These are phyloP conservation scores for Phytophthora foliorum DNA, from an alignment of 352 stramenopile species.

Conservation along the genomic window DNA sequence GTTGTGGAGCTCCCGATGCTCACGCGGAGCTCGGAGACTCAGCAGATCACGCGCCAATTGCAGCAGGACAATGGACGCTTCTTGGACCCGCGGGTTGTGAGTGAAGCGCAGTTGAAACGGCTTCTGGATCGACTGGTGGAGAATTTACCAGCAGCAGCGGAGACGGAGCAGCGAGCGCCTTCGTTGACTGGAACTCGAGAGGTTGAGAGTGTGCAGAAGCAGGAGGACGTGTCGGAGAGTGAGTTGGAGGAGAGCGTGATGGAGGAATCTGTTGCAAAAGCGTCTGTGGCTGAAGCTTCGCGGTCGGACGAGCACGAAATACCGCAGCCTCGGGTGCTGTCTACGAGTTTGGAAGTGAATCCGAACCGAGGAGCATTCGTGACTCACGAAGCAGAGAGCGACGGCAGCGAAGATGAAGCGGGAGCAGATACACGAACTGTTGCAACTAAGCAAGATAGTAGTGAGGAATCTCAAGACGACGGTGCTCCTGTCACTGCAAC, in stretches of 20 bases:
- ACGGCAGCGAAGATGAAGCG: conserved; percentile 6
- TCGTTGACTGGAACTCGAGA: conserved; percentile 6
- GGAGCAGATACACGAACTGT: neutral
- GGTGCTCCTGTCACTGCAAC: neutral
- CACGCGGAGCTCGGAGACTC: conserved; percentile 52
- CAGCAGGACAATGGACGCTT: conserved; percentile 77
- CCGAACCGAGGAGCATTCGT: conserved; percentile 30
- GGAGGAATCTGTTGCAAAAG: conserved; percentile 47
- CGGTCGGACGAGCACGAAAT: conserved; percentile 35
- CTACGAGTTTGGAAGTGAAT: conserved; percentile 18
- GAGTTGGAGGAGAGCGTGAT: conserved; percentile 51
- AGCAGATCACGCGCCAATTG: conserved; percentile 58
- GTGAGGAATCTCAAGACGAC: conserved; percentile 7
- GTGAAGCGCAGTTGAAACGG: conserved; percentile 68
- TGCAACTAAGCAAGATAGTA: neutral
- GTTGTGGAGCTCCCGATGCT: conserved; percentile 82
- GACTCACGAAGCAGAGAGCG: conserved; percentile 25
- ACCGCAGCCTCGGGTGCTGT: neutral
- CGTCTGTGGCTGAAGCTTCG: conserved; percentile 49
- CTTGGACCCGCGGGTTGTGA: conserved; percentile 68
- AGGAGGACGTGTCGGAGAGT: conserved; percentile 27
- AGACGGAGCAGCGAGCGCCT: conserved; percentile 1
- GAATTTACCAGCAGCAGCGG: conserved; percentile 34
- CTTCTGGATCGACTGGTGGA: conserved; percentile 74
- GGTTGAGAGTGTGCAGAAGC: conserved; percentile 19